Evolutionary conservation across 305 asterid genomes (phyloP).

Genomic region (Fraxinus sp.): DNA sequence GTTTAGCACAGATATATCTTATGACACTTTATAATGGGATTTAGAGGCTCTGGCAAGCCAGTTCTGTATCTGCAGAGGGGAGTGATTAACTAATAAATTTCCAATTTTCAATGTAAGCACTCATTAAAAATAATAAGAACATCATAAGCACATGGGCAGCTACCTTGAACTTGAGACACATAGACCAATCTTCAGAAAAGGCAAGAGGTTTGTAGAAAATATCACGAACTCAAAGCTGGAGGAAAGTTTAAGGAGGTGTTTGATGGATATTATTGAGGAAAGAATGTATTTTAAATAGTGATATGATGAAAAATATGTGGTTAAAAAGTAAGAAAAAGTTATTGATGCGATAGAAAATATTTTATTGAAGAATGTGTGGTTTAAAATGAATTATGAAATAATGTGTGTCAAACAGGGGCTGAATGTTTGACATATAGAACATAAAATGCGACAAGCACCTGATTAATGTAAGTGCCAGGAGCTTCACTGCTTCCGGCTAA

Average conservation of each 20-base stretch:
- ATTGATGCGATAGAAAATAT: too few relatives aligned
- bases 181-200: not conserved
- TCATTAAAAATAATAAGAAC: not conserved
- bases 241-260: not conserved
- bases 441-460: conserved; percentile 41
- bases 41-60: not conserved
- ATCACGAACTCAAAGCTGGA: not conserved
- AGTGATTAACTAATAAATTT: not conserved
- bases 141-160: not conserved
- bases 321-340: too few relatives aligned
- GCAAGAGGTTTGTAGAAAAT: not conserved
- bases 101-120: not conserved
- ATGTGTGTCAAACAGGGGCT: too few relatives aligned
- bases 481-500: conserved; percentile 94
- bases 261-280: too few relatives aligned
- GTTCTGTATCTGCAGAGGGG: not conserved
- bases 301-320: too few relatives aligned
- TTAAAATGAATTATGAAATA: too few relatives aligned
- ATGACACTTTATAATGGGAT: not conserved
- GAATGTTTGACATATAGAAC: not conserved
- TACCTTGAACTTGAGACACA: not conserved
- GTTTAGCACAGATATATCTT: not conserved
- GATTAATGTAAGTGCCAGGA: conserved; percentile 68
- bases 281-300: too few relatives aligned
- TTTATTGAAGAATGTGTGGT: too few relatives aligned